phyloP scores from a whole-genome alignment of 2,329 filamentous ascomycete species.

The Rasamsonia emersonii region DNA sequence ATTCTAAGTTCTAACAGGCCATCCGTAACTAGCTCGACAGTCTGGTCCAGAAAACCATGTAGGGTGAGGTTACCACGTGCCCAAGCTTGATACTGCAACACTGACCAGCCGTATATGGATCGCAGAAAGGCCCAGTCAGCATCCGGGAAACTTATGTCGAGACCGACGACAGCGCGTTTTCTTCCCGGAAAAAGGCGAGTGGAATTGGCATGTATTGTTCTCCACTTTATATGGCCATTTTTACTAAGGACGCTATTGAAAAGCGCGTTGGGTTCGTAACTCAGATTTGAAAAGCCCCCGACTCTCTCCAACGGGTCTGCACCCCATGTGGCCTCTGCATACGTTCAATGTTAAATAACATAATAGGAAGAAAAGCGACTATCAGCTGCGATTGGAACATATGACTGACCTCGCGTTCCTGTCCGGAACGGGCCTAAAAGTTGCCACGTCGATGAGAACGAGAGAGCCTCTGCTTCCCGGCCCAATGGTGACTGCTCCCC shows the following conservation, averaged over 20 bases:
- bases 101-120: constrained; percentile 50
- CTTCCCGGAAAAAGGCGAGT: constrained; percentile 15
- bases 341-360: constrained; percentile 7
- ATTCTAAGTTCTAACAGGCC: constrained; percentile 46
- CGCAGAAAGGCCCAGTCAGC: constrained; percentile 48
- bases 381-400: neutral
- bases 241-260: constrained; percentile 44
- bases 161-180: constrained; percentile 21
- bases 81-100: constrained; percentile 52
- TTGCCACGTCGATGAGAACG: constrained; percentile 36
- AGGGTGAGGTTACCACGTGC: constrained; percentile 42
- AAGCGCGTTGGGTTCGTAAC: constrained; percentile 31
- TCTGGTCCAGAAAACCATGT: constrained; percentile 18
- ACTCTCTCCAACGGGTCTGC: constrained; percentile 48
- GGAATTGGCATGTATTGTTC: constrained; percentile 25
- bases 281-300: constrained; percentile 44
- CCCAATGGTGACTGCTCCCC: constrained; percentile 7
- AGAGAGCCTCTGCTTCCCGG: constrained; percentile 5
- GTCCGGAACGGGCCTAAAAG: constrained; percentile 50
- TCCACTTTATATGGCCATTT: constrained; percentile 46
- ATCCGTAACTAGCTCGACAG: constrained; percentile 38
- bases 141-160: constrained; percentile 41
- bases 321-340: constrained; percentile 49
- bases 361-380: constrained; percentile 1
- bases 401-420: constrained; percentile 47